A percentile compares a stretch with the other conserved stretches of the same genome.
Evolutionary conservation across 208 protist genomes (phyloP).

Genomic region (Acanthamoeba lugdunensis): DNA sequence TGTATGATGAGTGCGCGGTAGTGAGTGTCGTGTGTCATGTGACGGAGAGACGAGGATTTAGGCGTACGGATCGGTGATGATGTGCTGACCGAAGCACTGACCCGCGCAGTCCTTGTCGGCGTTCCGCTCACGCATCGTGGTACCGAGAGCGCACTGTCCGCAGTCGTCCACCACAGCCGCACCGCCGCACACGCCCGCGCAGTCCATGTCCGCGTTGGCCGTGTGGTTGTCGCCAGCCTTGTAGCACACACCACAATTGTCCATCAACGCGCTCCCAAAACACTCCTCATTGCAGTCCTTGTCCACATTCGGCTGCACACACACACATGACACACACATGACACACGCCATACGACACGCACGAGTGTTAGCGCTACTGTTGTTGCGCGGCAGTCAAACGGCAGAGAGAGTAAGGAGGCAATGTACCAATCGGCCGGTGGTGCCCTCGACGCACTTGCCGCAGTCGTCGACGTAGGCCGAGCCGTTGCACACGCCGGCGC

Average conservation of each 20-base stretch:
- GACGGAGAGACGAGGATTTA: no score
- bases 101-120: constrained; percentile 13
- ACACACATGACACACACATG: background rate
- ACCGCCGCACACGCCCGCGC: no score
- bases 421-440: background rate
- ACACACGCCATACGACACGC: no score
- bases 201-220: background rate
- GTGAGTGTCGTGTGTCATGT: no score
- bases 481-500: background rate
- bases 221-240: background rate
- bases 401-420: no score
- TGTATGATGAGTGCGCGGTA: no score
- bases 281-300: background rate
- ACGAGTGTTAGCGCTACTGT: background rate
- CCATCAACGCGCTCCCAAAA: background rate
- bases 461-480: background rate
- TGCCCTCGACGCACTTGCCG: constrained; percentile 14
- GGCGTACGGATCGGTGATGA: background rate
- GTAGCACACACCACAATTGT: constrained; percentile 20
- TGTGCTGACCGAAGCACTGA: constrained; percentile 28
- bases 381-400: no score
- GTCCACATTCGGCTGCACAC: background rate
- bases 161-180: constrained; percentile 1
- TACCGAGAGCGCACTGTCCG: background rate
- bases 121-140: background rate